Evolutionary conservation across 2,329 filamentous ascomycete species (phyloP).

Genomic region (Neofusicoccum kwambonambiense): DNA sequence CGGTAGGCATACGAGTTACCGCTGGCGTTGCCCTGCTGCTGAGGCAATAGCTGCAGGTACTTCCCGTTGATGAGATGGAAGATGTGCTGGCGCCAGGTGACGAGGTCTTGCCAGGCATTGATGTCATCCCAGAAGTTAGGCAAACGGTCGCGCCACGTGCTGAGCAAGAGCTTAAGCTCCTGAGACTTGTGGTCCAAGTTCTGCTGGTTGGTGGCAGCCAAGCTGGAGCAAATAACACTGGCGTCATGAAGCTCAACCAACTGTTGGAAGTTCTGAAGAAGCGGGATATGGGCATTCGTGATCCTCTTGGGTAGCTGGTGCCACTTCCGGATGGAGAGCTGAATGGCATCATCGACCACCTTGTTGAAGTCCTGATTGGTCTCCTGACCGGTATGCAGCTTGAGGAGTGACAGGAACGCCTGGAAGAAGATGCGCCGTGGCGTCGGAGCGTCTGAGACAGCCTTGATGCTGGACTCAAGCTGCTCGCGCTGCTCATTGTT

Average conservation of each 20-base stretch:
- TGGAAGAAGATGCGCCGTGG: constrained; percentile 95
- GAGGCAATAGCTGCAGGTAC: constrained; percentile 81
- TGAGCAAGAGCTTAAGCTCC: constrained; percentile 89
- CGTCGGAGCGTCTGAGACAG: constrained; percentile 95
- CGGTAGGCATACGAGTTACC: constrained; percentile 95
- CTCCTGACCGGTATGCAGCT: constrained; percentile 88
- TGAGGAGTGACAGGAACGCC: constrained; percentile 94
- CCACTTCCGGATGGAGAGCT: constrained; percentile 97
- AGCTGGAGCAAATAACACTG: constrained; percentile 89
- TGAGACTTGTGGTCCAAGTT: constrained; percentile 94
- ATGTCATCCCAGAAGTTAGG: constrained; percentile 99
- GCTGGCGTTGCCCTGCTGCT: constrained; percentile 74
- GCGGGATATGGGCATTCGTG: constrained; percentile 90
- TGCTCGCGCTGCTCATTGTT: constrained; percentile 82
- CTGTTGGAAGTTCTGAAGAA: constrained; percentile 97
- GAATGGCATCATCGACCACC: constrained; percentile 93
- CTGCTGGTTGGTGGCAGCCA: constrained; percentile 75
- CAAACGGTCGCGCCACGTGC: constrained; percentile 91
- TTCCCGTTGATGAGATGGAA: constrained; percentile 96
- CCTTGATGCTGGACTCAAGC: constrained; percentile 90
- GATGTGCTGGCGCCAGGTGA: constrained; percentile 99
- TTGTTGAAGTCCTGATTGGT: constrained; percentile 76
- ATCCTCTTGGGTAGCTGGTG: constrained; percentile 93
- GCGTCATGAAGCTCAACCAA: constrained; percentile 96
- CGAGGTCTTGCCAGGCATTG: constrained; percentile 96